Conservation (phyloP, 139 green algal genomes). For the Chlamydomonas sp. region DNA sequence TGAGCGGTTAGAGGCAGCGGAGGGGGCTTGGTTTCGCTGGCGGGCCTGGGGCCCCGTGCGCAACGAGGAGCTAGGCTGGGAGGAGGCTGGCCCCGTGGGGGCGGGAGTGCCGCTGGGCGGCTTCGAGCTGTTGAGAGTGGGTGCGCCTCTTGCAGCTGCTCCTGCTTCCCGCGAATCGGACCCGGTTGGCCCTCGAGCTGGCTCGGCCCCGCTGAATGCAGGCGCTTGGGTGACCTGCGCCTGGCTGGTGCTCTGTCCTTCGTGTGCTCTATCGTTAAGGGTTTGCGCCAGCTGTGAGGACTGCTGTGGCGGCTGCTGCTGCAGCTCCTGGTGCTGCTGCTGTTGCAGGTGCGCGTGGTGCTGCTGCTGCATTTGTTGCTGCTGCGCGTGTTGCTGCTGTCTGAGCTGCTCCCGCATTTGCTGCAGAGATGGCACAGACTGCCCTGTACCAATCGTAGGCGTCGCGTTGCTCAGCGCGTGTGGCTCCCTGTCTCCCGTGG, state of each 20-base stretch:
- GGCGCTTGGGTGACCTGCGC: neutral
- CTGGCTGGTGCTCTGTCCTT: neutral
- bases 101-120: neutral
- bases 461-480: neutral
- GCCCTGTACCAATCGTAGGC: neutral
- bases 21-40: neutral
- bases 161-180: too few species aligned
- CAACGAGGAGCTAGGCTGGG: neutral
- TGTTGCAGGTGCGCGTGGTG: neutral
- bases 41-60: neutral
- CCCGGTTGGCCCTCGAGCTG: too few species aligned
- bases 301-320: neutral
- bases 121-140: neutral
- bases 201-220: neutral
- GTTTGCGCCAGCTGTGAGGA: neutral
- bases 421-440: constrained; percentile 16
- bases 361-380: neutral
- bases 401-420: constrained; percentile 44
- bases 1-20: neutral
- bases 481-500: too few species aligned
- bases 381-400: constrained; percentile 6
- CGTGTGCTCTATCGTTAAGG: neutral
- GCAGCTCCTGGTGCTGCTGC: neutral
- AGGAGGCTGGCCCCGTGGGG: neutral
- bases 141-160: neutral